Conservation (phyloP, 2,329 filamentous ascomycete genomes). For the Neodidymelliopsis sp. region DNA sequence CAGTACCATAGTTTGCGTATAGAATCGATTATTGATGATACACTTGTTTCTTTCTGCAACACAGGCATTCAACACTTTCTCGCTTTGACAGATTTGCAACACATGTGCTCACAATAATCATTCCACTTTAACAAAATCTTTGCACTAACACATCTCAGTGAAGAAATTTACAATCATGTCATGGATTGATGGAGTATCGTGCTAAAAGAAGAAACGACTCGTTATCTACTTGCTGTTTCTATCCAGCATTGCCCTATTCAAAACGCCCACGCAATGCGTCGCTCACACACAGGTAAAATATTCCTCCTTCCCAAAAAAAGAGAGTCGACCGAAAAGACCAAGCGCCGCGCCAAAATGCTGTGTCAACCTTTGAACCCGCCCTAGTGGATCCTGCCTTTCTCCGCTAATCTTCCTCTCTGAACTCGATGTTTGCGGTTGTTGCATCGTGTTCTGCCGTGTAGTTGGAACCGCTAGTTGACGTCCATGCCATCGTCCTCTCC, state of each 20-base stretch:
- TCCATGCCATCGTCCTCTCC: constrained; percentile 54
- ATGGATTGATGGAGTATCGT: constrained; percentile 1
- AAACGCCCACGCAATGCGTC: constrained; percentile 15
- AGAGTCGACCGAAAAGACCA: not conserved
- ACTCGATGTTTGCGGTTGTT: too few species aligned
- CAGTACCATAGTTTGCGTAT: not conserved
- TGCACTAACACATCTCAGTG: too few species aligned
- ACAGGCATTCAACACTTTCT: too few species aligned
- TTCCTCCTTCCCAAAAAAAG: not conserved
- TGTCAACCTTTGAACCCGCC: not conserved
- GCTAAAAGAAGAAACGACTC: too few species aligned
- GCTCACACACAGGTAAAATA: not conserved
- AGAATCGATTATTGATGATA: too few species aligned
- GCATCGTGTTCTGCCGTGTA: not conserved
- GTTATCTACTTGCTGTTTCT: not conserved
- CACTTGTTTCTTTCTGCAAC: too few species aligned
- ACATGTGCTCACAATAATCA: too few species aligned
- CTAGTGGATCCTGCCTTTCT: not conserved
- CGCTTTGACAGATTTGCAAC: too few species aligned
- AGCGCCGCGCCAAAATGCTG: constrained; percentile 19
- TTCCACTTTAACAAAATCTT: too few species aligned
- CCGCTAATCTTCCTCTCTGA: not conserved
- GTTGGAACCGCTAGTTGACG: constrained; percentile 36
- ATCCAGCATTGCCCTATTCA: constrained; percentile 1
- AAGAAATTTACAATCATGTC: too few species aligned